Percentiles rank a stretch among this genome's conserved stretches.
phyloP scores from a whole-genome alignment of 2,329 filamentous ascomycete genomes.

The Nemania serpens region DNA sequence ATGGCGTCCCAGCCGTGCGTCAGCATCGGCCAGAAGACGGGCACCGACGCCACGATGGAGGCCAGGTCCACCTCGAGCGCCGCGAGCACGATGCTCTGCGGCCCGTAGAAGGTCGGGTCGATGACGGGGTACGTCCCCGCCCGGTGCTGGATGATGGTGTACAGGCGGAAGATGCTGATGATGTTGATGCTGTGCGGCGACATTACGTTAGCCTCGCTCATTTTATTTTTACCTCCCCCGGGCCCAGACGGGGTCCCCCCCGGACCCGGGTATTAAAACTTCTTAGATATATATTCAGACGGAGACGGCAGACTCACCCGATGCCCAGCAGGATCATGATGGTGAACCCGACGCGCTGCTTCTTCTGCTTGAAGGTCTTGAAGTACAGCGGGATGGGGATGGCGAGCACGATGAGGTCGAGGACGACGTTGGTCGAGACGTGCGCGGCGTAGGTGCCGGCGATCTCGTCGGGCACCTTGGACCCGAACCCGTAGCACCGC shows the following conservation, averaged over 20 bases:
- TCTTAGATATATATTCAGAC: not conserved
- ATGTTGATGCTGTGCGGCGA: slow-evolving; percentile 38
- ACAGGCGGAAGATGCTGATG: slow-evolving; percentile 41
- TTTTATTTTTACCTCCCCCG: no score
- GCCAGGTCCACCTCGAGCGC: slow-evolving; percentile 43
- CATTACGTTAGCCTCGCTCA: not conserved
- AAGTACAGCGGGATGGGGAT: slow-evolving; percentile 42
- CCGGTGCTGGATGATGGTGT: slow-evolving; percentile 37
- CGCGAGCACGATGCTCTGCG: slow-evolving; percentile 41
- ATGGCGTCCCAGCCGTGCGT: slow-evolving; percentile 39
- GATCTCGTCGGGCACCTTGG: slow-evolving; percentile 33
- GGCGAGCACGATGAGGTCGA: slow-evolving; percentile 41
- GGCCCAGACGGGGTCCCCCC: no score
- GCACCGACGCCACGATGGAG: slow-evolving; percentile 42
- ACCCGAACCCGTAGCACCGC: slow-evolving; percentile 42
- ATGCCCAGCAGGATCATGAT: slow-evolving; percentile 41
- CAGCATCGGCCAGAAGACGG: slow-evolving; percentile 43
- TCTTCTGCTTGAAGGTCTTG: slow-evolving; percentile 33
- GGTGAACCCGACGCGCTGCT: slow-evolving; percentile 40
- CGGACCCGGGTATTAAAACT: no score
- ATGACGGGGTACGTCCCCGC: slow-evolving; percentile 42
- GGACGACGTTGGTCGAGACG: slow-evolving; percentile 39
- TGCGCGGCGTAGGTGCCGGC: slow-evolving; percentile 39
- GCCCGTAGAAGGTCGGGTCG: slow-evolving; percentile 45
- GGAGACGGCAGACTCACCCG: slow-evolving; percentile 37